phyloP scores from a whole-genome alignment of 1,284 basidiomycete genomes.

The Pseudozyma hubeiensis region DNA sequence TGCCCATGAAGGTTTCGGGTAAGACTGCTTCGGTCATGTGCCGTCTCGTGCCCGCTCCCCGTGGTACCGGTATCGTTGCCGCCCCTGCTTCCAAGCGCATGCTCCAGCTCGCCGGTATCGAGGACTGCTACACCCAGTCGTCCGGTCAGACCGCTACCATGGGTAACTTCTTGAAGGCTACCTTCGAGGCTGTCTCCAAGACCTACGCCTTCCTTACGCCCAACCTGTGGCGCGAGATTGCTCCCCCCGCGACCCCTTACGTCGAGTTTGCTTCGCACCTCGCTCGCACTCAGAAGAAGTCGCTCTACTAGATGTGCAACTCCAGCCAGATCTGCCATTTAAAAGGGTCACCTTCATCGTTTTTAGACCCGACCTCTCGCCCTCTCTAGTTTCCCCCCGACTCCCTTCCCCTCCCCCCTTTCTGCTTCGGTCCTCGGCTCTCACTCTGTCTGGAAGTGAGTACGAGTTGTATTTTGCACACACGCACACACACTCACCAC shows the following conservation, averaged over 20 bases:
- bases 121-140: constrained; percentile 93
- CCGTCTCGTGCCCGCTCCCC: constrained; percentile 94
- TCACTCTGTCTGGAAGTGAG: neutral
- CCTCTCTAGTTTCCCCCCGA: constrained; percentile 44
- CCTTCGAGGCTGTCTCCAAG: constrained; percentile 95
- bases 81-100: constrained; percentile 97
- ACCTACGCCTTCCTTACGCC: constrained; percentile 98
- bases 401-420: constrained; percentile 23
- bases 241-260: constrained; percentile 75
- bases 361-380: constrained; percentile 32
- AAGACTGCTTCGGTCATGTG: constrained; percentile 99
- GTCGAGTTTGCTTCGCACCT: constrained; percentile 67
- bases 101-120: constrained; percentile 95
- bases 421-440: constrained; percentile 8
- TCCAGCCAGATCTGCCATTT: neutral
- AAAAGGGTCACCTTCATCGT: constrained; percentile 17
- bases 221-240: constrained; percentile 93
- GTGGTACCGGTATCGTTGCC: constrained; percentile 99
- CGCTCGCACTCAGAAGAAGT: constrained; percentile 64
- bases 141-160: constrained; percentile 98
- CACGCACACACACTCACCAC: constrained; percentile 17
- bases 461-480: constrained; percentile 43
- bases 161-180: constrained; percentile 99
- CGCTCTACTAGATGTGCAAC: constrained; percentile 43
- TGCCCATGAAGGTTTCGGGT: constrained; percentile 97